Percentiles rank a stretch among this genome's conserved stretches.
Evolutionary conservation across 208 protist species (phyloP).

Genomic region (Leishmania martiniquensis): DNA sequence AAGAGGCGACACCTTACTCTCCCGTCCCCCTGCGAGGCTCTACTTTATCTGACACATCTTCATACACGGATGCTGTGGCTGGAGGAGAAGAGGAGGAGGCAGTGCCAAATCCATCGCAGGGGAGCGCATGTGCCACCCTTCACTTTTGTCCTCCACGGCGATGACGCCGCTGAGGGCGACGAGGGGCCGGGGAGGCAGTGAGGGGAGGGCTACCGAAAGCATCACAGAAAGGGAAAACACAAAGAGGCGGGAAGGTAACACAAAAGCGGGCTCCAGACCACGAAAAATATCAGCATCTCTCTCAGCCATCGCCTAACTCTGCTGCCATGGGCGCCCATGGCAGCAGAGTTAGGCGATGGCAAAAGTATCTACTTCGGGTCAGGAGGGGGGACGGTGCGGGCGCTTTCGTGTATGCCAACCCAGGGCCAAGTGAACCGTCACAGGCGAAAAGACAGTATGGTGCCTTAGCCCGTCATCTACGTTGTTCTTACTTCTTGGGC

Average conservation of each 20-base stretch:
- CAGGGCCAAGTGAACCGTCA: too few relatives aligned
- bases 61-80: neutral
- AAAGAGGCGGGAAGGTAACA: neutral
- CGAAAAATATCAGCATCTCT: neutral
- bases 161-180: neutral
- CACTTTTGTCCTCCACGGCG: too few relatives aligned
- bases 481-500: conserved; percentile 23
- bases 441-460: neutral
- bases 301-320: too few relatives aligned
- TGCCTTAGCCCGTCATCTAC: neutral
- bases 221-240: neutral
- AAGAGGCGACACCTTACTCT: neutral
- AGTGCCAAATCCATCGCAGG: too few relatives aligned
- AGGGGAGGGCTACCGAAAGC: neutral
- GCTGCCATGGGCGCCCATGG: too few relatives aligned
- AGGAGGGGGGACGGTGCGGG: too few relatives aligned
- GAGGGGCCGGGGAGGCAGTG: neutral
- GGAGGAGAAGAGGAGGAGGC: neutral
- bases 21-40: neutral
- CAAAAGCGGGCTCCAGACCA: neutral
- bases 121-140: too few relatives aligned
- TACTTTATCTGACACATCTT: neutral
- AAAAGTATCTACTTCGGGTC: too few relatives aligned
- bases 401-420: too few relatives aligned
- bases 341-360: too few relatives aligned